Conservation (phyloP, 352 stramenopile genomes). For the Phytophthora niederhauseri region DNA sequence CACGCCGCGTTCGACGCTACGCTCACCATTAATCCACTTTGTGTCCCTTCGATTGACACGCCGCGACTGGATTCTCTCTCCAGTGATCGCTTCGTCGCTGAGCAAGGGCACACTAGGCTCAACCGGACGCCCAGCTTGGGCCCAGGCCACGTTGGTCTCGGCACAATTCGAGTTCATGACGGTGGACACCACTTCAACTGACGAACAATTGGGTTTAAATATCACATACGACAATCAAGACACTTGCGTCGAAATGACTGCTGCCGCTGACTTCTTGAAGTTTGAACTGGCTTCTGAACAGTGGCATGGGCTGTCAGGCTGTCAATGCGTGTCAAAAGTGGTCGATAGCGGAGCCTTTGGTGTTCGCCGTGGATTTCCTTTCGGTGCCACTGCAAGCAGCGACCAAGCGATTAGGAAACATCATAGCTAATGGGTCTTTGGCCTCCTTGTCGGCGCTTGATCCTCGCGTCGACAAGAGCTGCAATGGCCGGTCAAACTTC, state of each 20-base stretch:
- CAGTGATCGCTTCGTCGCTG: slow-evolving; percentile 12
- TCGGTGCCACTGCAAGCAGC: neutral
- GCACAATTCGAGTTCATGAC: neutral
- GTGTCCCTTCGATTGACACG: slow-evolving; percentile 31
- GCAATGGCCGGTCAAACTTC: neutral
- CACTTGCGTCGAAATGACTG: slow-evolving; percentile 14
- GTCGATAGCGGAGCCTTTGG: slow-evolving; percentile 19
- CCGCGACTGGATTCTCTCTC: slow-evolving; percentile 27
- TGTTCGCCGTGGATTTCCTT: slow-evolving; percentile 27
- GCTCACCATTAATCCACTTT: slow-evolving; percentile 22
- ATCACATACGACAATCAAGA: neutral
- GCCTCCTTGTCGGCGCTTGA: slow-evolving; percentile 4
- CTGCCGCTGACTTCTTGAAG: slow-evolving; percentile 23
- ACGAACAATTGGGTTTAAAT: neutral
- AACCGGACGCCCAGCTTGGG: neutral
- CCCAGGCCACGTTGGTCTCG: neutral
- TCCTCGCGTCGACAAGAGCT: neutral
- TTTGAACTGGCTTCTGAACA: slow-evolving; percentile 23
- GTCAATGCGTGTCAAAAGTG: slow-evolving; percentile 5
- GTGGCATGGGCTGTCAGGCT: slow-evolving; percentile 15
- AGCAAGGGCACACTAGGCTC: slow-evolving; percentile 6
- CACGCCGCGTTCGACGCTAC: slow-evolving; percentile 11
- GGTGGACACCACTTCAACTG: too few species aligned
- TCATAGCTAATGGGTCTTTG: slow-evolving; percentile 24
- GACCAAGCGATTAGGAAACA: slow-evolving; percentile 22